These are phyloP conservation scores for Rhizopus stolonifer DNA, from an alignment of 371 early-diverging fungal species.

Conservation along the genomic window DNA sequence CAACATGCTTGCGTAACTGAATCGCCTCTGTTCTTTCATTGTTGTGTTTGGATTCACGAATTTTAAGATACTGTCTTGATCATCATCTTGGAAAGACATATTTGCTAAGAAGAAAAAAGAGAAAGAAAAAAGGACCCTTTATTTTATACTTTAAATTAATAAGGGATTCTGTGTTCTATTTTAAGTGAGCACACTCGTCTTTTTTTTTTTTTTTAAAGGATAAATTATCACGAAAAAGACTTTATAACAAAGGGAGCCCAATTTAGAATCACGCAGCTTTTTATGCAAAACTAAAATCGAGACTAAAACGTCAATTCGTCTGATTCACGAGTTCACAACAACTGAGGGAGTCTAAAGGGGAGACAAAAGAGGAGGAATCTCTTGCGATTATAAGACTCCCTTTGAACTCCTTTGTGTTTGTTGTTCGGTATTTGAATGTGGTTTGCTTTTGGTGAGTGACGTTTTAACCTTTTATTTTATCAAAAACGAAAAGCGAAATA, in stretches of 20 bases:
- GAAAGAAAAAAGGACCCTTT: slow-evolving; percentile 7
- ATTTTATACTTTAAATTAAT: slow-evolving; percentile 6
- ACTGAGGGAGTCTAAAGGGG: too few species aligned
- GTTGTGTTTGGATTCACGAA: slow-evolving; percentile 30
- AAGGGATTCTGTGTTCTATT: slow-evolving; percentile 17
- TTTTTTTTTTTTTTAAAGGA: not conserved
- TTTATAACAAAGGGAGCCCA: slow-evolving; percentile 15
- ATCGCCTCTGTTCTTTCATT: slow-evolving; percentile 27
- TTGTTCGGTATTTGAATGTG: too few species aligned
- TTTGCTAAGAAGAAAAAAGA: slow-evolving; percentile 16
- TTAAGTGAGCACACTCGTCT: slow-evolving; percentile 12
- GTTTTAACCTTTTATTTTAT: too few species aligned
- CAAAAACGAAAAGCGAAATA: too few species aligned
- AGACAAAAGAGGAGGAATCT: too few species aligned
- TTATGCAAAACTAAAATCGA: slow-evolving; percentile 17
- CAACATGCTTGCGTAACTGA: slow-evolving; percentile 47
- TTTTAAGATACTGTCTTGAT: slow-evolving; percentile 7
- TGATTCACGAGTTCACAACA: slow-evolving; percentile 15
- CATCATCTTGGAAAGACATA: slow-evolving; percentile 13
- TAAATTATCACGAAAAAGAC: not conserved
- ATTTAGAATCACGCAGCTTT: slow-evolving; percentile 24
- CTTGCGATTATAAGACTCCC: too few species aligned
- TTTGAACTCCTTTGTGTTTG: not conserved
- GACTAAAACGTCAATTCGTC: slow-evolving; percentile 24
- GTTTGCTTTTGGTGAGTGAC: too few species aligned